phyloP scores from a whole-genome alignment of 805 yeast species.

The Cyberlindnera mycetangii region DNA sequence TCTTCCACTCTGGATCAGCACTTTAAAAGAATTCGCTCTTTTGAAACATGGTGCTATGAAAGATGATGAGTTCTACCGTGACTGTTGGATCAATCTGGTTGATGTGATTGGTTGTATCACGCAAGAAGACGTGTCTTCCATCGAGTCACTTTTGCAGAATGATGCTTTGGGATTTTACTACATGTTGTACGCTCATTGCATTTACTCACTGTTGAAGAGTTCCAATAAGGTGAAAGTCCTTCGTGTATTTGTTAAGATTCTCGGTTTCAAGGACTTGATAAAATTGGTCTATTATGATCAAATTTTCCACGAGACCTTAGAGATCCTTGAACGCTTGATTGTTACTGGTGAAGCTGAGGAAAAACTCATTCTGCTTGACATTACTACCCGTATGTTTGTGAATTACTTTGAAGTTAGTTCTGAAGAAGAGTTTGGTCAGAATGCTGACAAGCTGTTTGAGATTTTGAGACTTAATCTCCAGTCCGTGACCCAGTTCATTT shows the following conservation, averaged over 20 bases:
- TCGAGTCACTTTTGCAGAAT: slow-evolving; percentile 48
- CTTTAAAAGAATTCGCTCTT: slow-evolving; percentile 71
- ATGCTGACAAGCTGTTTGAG: slow-evolving; percentile 81
- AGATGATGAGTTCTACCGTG: slow-evolving; percentile 45
- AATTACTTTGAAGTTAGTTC: slow-evolving; percentile 36
- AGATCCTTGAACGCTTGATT: slow-evolving; percentile 68
- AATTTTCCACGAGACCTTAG: slow-evolving; percentile 72
- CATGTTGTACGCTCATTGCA: slow-evolving; percentile 78
- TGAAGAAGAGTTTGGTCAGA: slow-evolving; percentile 44
- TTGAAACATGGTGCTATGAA: slow-evolving; percentile 39
- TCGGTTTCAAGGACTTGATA: slow-evolving; percentile 55
- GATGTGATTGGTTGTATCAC: slow-evolving; percentile 70
- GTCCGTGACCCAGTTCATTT: slow-evolving; percentile 57
- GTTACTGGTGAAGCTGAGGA: slow-evolving; percentile 50
- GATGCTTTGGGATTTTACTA: slow-evolving; percentile 69
- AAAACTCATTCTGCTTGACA: slow-evolving; percentile 46
- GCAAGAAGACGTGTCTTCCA: slow-evolving; percentile 43
- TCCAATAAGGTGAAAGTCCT: slow-evolving; percentile 35
- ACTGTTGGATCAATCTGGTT: slow-evolving; percentile 74
- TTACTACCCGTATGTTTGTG: slow-evolving; percentile 54
- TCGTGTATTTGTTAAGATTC: slow-evolving; percentile 51
- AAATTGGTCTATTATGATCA: slow-evolving; percentile 60
- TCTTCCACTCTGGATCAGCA: slow-evolving; percentile 75
- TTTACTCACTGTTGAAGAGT: slow-evolving; percentile 61
- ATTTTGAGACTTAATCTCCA: slow-evolving; percentile 66